phyloP scores from a whole-genome alignment of 257 asterid genomes.

The Fraxinus americana region DNA sequence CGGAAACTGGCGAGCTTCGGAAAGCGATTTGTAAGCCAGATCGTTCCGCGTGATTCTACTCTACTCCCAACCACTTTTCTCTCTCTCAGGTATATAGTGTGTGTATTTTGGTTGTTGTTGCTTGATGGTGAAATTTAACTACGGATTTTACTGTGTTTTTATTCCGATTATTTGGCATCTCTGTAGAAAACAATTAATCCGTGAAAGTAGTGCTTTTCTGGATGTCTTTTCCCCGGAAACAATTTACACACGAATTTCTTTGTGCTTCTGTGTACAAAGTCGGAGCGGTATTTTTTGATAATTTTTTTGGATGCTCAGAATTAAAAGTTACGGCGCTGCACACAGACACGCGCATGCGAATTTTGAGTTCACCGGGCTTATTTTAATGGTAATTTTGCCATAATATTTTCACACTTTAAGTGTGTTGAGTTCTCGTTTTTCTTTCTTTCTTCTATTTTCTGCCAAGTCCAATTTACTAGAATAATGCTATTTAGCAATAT shows the following conservation, averaged over 20 bases:
- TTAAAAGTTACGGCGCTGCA: neutral
- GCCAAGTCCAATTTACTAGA: neutral
- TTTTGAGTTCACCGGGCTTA: neutral
- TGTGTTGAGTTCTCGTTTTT: neutral
- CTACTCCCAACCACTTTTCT: neutral
- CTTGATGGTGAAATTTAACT: neutral
- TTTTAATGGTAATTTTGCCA: neutral
- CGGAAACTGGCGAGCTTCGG: conserved; percentile 13
- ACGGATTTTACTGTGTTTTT: neutral
- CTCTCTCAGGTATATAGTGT: conserved; percentile 5
- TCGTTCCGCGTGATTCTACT: conserved; percentile 1
- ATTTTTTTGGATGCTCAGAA: neutral
- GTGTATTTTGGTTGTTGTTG: neutral
- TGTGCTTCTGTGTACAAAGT: neutral
- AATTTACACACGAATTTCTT: neutral
- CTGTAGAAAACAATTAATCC: neutral
- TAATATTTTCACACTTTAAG: neutral
- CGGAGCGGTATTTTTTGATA: neutral
- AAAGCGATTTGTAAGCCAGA: conserved; percentile 9
- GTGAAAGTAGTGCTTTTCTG: neutral
- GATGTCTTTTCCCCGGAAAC: neutral
- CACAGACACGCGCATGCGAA: neutral
- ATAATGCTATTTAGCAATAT: no score
- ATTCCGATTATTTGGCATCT: neutral
- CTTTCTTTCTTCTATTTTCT: neutral